Conservation (phyloP, 257 asterid species). For the Plantago elongata region DNA sequence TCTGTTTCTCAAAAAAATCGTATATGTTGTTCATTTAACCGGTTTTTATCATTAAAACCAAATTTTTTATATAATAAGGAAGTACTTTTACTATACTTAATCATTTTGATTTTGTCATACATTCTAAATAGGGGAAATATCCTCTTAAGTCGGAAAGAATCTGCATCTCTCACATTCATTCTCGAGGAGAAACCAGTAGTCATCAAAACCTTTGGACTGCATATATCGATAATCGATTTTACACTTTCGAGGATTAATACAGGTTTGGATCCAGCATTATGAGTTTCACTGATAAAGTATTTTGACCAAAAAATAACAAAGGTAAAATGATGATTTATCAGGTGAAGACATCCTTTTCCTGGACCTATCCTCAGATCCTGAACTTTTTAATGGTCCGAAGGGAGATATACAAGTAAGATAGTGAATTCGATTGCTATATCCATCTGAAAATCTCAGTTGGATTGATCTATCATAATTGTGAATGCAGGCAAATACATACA, state of each 20-base stretch:
- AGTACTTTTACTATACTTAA: too few relatives aligned
- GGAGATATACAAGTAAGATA: slow-evolving; percentile 74
- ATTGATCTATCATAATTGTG: slow-evolving; percentile 7
- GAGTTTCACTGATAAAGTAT: slow-evolving; percentile 8
- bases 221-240: slow-evolving; percentile 78
- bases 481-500: slow-evolving; percentile 78
- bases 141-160: slow-evolving; percentile 61
- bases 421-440: slow-evolving; percentile 3
- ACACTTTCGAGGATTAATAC: slow-evolving; percentile 92
- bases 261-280: slow-evolving; percentile 36
- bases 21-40: too few relatives aligned
- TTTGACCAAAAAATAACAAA: slow-evolving; percentile 14
- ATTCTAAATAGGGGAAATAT: slow-evolving; percentile 76
- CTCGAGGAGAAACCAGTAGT: slow-evolving; percentile 62
- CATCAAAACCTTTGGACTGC: slow-evolving; percentile 69
- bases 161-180: slow-evolving; percentile 50
- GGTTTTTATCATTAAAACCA: too few relatives aligned
- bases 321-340: slow-evolving; percentile 27
- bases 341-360: slow-evolving; percentile 91
- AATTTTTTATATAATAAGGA: too few relatives aligned
- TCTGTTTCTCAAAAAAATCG: too few relatives aligned
- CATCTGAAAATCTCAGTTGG: slow-evolving; percentile 17
- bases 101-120: slow-evolving; percentile 5
- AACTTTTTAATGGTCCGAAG: slow-evolving; percentile 78
- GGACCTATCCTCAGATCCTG: slow-evolving; percentile 89